Base-by-base conservation (phyloP, 1,284 basidiomycete species). In the Melampsora americana region DNA sequence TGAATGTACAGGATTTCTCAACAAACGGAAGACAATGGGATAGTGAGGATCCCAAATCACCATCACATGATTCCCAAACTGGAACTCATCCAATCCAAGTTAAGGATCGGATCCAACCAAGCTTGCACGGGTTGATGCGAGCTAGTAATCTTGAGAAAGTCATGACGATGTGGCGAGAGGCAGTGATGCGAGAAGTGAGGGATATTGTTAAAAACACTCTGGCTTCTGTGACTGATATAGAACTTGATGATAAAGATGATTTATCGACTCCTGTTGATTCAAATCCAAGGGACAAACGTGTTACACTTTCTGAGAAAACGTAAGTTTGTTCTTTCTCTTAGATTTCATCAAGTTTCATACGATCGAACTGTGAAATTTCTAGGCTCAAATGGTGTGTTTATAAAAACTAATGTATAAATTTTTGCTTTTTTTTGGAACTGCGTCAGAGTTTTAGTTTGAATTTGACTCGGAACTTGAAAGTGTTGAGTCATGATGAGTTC, bases 81-180 rank as follows among this genome's bases (percentile, higher is more conserved):
- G n/a, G n/a, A n/a, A n/a, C n/a, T n/a, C n/a, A 79, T 7, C 80
- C 83, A 16, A 80, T 84, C 18, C 82, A 84, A 1, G 80, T 92
- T 35, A 85, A 86, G 66, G 88, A 91, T 78, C 85, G 88, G 61
- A 80, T 93, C 64, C 86, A 86, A 23, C 92, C 92, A 0, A 83
- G 94, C 67, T 82, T 96, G 30, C 85, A 89, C 39, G 92, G 91
- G 0, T 85, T 98, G 50, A 83, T 89, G 20, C 86, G 90, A 77
- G 93, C 92, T 1, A 88, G 87, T 39, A 90, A 89, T 5, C 83
- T 92, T 50, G 89, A 89, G 50, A 88, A 89, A 66, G 88, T 90
- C 0, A 85, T 90, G 18, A 80, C 86, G 1, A 87, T 89, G 16
- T 98, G 93, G 91, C 85, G 90, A 78, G 89, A 92, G 62, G 87